These are phyloP conservation scores for Alternaria gaisen DNA, from an alignment of 2,329 filamentous ascomycete genomes.

Conservation along the genomic window DNA sequence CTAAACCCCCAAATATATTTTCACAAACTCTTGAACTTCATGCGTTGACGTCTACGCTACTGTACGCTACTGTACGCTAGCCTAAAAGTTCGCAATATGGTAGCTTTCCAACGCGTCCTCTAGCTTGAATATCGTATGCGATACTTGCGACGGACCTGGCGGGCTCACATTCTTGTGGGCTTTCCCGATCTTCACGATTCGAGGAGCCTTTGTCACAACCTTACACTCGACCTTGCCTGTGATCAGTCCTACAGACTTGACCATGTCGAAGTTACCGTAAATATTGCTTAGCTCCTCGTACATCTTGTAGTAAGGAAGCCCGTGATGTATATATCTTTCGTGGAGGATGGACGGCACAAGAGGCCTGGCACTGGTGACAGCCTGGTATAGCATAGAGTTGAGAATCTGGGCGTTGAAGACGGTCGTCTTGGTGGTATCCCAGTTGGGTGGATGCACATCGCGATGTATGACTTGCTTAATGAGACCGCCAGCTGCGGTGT, in stretches of 20 bases:
- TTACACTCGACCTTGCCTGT: conserved; percentile 11
- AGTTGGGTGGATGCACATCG: conserved; percentile 34
- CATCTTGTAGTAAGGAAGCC: conserved; percentile 51
- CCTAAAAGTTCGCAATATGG: background rate
- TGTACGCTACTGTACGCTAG: background rate
- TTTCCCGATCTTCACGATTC: background rate
- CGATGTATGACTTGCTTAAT: conserved; percentile 53
- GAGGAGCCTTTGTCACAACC: background rate
- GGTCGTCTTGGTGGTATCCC: conserved; percentile 24
- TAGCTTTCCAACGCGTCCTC: conserved; percentile 20
- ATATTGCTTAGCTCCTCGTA: conserved; percentile 42
- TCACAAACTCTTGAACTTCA: too few species aligned
- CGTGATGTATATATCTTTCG: conserved; percentile 43
- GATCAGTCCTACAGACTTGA: conserved; percentile 40
- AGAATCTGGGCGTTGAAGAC: conserved; percentile 55
- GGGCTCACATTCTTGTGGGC: conserved; percentile 17
- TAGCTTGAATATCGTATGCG: conserved; percentile 28
- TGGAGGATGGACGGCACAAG: conserved; percentile 49
- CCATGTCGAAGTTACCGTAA: conserved; percentile 34
- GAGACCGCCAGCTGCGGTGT: conserved; percentile 52
- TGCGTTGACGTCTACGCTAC: background rate
- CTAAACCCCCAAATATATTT: background rate
- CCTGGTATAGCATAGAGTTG: conserved; percentile 47
- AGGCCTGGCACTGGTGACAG: conserved; percentile 49
- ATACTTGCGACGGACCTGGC: conserved; percentile 22